phyloP scores from a whole-genome alignment of 345 rosid genomes.

The Camelina hispida region DNA sequence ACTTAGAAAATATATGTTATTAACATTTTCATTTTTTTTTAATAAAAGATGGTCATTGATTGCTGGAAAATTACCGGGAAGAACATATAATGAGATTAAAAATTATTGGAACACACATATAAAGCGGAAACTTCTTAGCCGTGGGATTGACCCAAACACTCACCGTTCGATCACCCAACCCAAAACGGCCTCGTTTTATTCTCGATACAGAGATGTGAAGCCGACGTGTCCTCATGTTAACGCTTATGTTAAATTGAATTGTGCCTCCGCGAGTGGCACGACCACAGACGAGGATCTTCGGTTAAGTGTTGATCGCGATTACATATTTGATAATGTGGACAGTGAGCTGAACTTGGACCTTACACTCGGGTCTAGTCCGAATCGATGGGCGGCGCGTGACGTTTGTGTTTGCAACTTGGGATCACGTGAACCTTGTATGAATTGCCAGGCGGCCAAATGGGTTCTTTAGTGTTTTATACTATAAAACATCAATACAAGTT shows the following conservation, averaged over 20 bases:
- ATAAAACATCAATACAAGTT: neutral
- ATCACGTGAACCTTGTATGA: neutral
- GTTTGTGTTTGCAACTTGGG: neutral
- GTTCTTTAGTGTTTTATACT: neutral
- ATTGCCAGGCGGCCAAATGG: neutral
- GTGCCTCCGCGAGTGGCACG: conserved; percentile 42
- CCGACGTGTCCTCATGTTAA: neutral
- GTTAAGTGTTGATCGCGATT: conserved; percentile 8
- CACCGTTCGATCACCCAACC: conserved; percentile 57
- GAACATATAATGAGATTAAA: conserved; percentile 87
- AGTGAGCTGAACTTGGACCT: conserved; percentile 35
- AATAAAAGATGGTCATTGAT: conserved; percentile 72
- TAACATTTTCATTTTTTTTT: too few relatives aligned
- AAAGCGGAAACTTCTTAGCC: conserved; percentile 69
- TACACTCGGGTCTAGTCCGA: conserved; percentile 34
- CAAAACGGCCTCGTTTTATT: conserved; percentile 28
- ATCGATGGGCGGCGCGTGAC: neutral
- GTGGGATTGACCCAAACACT: conserved; percentile 75
- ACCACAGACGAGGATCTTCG: conserved; percentile 43
- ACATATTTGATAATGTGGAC: neutral
- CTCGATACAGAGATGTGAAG: too few relatives aligned
- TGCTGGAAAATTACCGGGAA: conserved; percentile 76
- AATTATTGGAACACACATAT: conserved; percentile 92
- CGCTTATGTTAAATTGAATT: too few relatives aligned
- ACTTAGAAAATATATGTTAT: conserved; percentile 42